Conservation (phyloP, 2,329 filamentous ascomycete genomes). For the Dothistroma pini region DNA sequence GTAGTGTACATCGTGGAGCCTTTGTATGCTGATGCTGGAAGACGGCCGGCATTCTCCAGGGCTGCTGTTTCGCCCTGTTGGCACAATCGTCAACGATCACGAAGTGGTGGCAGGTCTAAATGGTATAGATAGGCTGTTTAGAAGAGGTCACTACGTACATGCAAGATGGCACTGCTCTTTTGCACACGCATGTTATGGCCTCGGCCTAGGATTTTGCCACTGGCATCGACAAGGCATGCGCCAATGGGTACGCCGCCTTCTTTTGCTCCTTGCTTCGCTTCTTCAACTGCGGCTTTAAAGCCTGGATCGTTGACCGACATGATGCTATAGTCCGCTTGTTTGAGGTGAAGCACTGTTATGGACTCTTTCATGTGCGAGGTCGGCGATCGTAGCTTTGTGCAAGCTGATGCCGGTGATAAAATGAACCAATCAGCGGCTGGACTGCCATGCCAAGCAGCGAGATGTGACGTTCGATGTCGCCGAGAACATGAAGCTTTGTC, state of each 20-base stretch:
- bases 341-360: constrained; percentile 13
- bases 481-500: not conserved
- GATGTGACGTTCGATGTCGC: not conserved
- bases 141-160: constrained; percentile 48
- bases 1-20: constrained; percentile 82
- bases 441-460: not conserved
- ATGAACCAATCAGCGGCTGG: not conserved
- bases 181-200: constrained; percentile 75
- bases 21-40: constrained; percentile 65
- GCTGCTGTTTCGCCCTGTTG: constrained; percentile 68
- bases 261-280: constrained; percentile 52
- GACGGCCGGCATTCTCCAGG: constrained; percentile 69
- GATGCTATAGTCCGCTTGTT: not conserved
- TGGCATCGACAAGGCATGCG: constrained; percentile 61
- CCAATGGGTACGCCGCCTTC: constrained; percentile 59
- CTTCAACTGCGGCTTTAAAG: constrained; percentile 56
- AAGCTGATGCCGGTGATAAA: not conserved
- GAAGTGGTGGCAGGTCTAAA: not conserved
- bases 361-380: constrained; percentile 1
- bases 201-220: constrained; percentile 66
- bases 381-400: not conserved
- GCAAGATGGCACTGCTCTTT: constrained; percentile 65
- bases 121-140: not conserved
- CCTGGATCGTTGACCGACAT: constrained; percentile 44
- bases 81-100: not conserved